These are phyloP conservation scores for Cutaneotrichosporon arboriforme DNA, from an alignment of 1,284 basidiomycete genomes.

Conservation along the genomic window DNA sequence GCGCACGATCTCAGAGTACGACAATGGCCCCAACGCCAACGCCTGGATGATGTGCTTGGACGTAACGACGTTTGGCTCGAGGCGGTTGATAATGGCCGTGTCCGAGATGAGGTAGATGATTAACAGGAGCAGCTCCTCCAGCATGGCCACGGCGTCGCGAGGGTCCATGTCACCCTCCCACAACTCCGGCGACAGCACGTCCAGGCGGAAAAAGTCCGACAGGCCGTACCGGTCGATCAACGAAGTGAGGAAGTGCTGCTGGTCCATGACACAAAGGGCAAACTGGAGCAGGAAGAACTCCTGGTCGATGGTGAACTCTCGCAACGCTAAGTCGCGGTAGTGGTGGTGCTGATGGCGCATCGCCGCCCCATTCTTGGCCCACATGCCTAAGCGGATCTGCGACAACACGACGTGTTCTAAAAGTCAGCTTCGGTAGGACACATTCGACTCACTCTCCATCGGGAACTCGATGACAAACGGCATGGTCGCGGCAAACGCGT, in stretches of 20 bases:
- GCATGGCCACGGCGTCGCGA: constrained; percentile 62
- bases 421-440: background rate
- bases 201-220: constrained; percentile 67
- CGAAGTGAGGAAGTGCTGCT: constrained; percentile 72
- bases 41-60: constrained; percentile 85
- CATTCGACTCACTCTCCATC: constrained; percentile 61
- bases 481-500: background rate
- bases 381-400: constrained; percentile 89
- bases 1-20: constrained; percentile 88
- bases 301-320: constrained; percentile 95
- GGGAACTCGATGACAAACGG: constrained; percentile 74
- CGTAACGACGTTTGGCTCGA: constrained; percentile 63
- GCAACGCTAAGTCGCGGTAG: constrained; percentile 91
- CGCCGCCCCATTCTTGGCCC: constrained; percentile 95
- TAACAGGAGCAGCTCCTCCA: constrained; percentile 86
- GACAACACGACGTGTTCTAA: constrained; percentile 58
- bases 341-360: constrained; percentile 94
- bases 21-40: constrained; percentile 77
- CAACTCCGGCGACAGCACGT: constrained; percentile 23
- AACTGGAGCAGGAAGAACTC: constrained; percentile 89
- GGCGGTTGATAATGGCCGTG: constrained; percentile 65
- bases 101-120: constrained; percentile 84
- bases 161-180: constrained; percentile 37
- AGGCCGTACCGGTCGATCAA: constrained; percentile 88
- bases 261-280: constrained; percentile 71